phyloP scores from a whole-genome alignment of 495 filamentous ascomycete genomes.

The Tuber melanosporum region DNA sequence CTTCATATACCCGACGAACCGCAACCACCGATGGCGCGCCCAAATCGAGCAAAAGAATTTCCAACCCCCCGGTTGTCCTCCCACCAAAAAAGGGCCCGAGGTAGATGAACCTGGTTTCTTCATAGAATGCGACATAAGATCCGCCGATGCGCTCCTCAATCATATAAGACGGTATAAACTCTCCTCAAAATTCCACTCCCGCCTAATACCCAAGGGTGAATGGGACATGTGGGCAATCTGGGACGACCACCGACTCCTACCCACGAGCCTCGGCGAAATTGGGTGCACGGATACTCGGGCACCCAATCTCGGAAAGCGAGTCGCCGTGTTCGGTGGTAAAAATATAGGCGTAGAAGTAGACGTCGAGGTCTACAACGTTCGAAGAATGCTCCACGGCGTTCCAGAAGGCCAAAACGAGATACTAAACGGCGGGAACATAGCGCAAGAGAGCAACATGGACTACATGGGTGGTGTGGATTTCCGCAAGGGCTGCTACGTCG shows the following conservation, averaged over 20 bases:
- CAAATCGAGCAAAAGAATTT: constrained; percentile 19
- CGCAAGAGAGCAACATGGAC: constrained; percentile 80
- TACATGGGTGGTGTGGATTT: constrained; percentile 78
- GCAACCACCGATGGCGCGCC: constrained; percentile 18
- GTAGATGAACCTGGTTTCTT: constrained; percentile 56
- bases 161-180: constrained; percentile 80
- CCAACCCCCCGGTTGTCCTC: background rate
- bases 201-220: constrained; percentile 46
- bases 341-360: constrained; percentile 38
- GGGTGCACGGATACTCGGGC: constrained; percentile 58
- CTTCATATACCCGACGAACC: constrained; percentile 65
- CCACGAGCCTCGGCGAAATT: constrained; percentile 40
- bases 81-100: background rate
- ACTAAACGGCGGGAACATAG: constrained; percentile 58
- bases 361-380: constrained; percentile 54
- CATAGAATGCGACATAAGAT: constrained; percentile 69
- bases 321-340: constrained; percentile 8
- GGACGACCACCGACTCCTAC: constrained; percentile 43
- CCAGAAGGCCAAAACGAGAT: constrained; percentile 81
- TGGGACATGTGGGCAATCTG: constrained; percentile 62
- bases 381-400: constrained; percentile 69
- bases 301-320: constrained; percentile 60
- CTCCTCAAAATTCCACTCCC: constrained; percentile 58
- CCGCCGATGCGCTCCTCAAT: constrained; percentile 54
- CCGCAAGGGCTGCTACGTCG: constrained; percentile 92